Evolutionary conservation across 108 stramenopile genomes (phyloP), one percentile per base, ranked within the genome.

Genomic region (Tribonema minus): DNA sequence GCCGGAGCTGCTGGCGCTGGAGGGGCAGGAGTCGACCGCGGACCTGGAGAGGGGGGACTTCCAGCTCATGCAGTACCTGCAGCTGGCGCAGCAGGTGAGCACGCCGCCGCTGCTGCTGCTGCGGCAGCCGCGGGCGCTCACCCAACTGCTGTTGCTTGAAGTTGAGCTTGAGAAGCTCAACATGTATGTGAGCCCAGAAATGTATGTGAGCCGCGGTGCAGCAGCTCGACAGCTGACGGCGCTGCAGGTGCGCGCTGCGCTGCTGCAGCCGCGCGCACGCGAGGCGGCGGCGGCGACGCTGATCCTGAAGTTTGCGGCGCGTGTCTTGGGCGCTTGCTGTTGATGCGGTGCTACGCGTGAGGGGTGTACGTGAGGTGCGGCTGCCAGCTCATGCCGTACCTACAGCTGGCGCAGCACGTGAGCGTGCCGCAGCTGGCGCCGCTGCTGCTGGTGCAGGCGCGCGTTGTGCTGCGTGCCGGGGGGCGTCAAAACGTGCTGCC

Each of bases 361-460:
- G n/a, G n/a, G n/a, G n/a, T n/a, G n/a, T n/a, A n/a, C n/a, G 94
- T 94, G 76, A 92, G 92, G 84, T 92, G 92, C 2, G 97, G 96
- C 87, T 98, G 92, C 84, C 87, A 88, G 15, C 93, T 97, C 84
- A 92, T 97, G 86, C 93, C 93, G 83, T 92, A 92, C 36, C 86
- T 97, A 28, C 91, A 93, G 83, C 92, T 92, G 35, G 92, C 93
- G 3, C 95, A 96, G 83, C 95, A 96, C 85, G 72, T 74, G 25
- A 59, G 70, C 7, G 4, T 5, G 41, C 6, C 6, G 6, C 41
- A 46, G 6, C 41, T 46, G 15, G 9, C 15, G 41, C 15, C 6
- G 9, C 61, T n/a, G n/a, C n/a, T n/a, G n/a, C n/a, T n/a, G n/a
- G n/a, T n/a, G n/a, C n/a, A n/a, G n/a, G n/a, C n/a, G n/a, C n/a